Evolutionary conservation across 495 filamentous ascomycete species (phyloP).

Genomic region (Lepraria neglecta): DNA sequence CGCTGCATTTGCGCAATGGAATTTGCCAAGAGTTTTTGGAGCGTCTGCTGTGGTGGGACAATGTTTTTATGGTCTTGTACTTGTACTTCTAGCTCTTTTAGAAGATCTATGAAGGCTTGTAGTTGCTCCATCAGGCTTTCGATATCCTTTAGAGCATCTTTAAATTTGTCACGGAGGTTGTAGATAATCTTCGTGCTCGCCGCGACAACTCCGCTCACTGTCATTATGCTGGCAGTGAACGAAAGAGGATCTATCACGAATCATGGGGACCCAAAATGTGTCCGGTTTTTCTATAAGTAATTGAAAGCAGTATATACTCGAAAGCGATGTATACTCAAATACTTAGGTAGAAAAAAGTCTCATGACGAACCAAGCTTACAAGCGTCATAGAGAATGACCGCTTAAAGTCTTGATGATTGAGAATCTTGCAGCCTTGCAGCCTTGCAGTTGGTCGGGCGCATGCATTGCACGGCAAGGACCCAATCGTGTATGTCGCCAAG

Average conservation of each 20-base stretch:
- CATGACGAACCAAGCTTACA: too few species aligned
- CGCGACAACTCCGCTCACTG: background rate
- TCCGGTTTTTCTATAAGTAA: too few species aligned
- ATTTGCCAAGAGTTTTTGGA: background rate
- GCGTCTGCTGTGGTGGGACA: background rate
- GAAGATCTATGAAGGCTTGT: background rate
- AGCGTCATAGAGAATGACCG: too few species aligned
- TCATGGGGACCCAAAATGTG: too few species aligned
- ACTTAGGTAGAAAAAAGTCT: too few species aligned
- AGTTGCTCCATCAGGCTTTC: constrained; percentile 13
- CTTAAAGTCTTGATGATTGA: background rate
- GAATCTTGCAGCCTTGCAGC: background rate
- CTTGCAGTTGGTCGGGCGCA: constrained; percentile 3
- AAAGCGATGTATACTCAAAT: too few species aligned
- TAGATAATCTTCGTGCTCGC: constrained; percentile 8
- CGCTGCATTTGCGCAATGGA: constrained; percentile 1
- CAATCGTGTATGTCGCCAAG: too few species aligned
- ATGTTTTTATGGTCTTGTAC: background rate
- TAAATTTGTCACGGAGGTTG: background rate
- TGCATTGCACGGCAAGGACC: background rate
- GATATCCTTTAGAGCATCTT: constrained; percentile 7
- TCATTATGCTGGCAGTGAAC: constrained; percentile 11
- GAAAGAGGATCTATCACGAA: constrained; percentile 14
- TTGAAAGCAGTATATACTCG: too few species aligned
- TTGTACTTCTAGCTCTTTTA: background rate